Percentiles rank a stretch among this genome's conserved stretches.
phyloP scores from a whole-genome alignment of 1,139 yeast species.

The Saccharomycopsis hybrid region DNA sequence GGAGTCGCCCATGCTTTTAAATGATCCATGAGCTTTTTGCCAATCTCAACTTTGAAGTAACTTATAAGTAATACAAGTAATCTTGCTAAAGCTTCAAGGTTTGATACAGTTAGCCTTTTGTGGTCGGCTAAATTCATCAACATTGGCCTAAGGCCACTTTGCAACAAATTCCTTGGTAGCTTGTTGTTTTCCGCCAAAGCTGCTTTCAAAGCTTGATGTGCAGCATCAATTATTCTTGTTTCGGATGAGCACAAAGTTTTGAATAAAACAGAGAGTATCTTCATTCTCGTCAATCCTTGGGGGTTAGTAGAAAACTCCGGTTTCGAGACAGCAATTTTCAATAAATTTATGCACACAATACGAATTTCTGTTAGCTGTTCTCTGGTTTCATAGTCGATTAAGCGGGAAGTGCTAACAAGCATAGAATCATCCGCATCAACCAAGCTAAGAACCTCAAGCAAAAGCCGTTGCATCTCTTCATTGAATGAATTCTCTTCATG shows the following conservation, averaged over 20 bases:
- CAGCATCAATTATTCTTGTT: constrained; percentile 84
- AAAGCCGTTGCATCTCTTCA: constrained; percentile 77
- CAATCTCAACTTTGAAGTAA: constrained; percentile 94
- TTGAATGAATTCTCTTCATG: constrained; percentile 78
- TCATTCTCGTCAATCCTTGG: constrained; percentile 74
- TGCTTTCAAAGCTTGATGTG: constrained; percentile 79
- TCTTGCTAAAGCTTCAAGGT: constrained; percentile 86
- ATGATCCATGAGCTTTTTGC: constrained; percentile 87
- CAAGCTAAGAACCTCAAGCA: constrained; percentile 85
- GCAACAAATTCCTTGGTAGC: constrained; percentile 86
- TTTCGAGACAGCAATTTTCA: constrained; percentile 77
- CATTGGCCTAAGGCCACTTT: constrained; percentile 92
- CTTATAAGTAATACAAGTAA: constrained; percentile 80
- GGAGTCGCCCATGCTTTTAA: constrained; percentile 96
- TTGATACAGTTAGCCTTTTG: constrained; percentile 80
- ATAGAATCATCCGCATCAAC: constrained; percentile 98
- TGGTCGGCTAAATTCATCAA: constrained; percentile 92
- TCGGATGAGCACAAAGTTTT: constrained; percentile 86
- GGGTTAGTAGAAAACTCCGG: constrained; percentile 64
- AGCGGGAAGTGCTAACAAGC: constrained; percentile 77
- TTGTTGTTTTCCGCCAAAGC: constrained; percentile 83
- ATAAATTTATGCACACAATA: constrained; percentile 79
- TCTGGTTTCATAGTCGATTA: constrained; percentile 79
- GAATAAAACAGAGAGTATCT: constrained; percentile 89
- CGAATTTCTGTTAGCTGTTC: constrained; percentile 82